These are phyloP conservation scores for Acorus calamus DNA, from an alignment of 106 monocot genomes.

Conservation along the genomic window DNA sequence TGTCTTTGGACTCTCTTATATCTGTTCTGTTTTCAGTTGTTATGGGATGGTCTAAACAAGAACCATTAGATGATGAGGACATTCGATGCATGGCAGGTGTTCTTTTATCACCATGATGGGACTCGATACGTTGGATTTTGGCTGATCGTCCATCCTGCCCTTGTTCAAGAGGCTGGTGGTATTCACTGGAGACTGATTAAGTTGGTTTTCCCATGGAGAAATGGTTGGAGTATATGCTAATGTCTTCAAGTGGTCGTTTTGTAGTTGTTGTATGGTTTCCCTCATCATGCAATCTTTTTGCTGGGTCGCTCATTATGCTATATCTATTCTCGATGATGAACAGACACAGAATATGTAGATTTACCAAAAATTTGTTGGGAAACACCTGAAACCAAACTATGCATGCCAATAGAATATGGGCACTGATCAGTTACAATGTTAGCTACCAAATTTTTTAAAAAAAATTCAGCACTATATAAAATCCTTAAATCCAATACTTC, in stretches of 20 bases:
- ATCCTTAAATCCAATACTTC: no score
- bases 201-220: slow-evolving; percentile 22
- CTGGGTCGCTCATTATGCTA: slow-evolving; percentile 47
- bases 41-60: slow-evolving; percentile 23
- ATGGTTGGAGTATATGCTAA: slow-evolving; percentile 27
- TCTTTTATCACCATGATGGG: slow-evolving; percentile 66
- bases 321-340: no score
- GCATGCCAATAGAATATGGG: no score
- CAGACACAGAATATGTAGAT: no score
- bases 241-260: slow-evolving; percentile 64
- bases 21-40: slow-evolving; percentile 49
- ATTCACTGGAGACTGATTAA: slow-evolving; percentile 37
- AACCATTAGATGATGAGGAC: slow-evolving; percentile 28
- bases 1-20: slow-evolving; percentile 34
- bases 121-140: slow-evolving; percentile 63
- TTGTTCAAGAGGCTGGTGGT: slow-evolving; percentile 45
- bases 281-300: slow-evolving; percentile 78
- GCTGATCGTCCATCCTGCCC: slow-evolving; percentile 51
- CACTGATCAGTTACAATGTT: no score
- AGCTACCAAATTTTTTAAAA: no score
- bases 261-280: slow-evolving; percentile 39
- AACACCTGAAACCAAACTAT: no score
- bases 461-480: no score
- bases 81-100: slow-evolving; percentile 27
- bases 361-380: no score